Percentiles rank a stretch among this genome's conserved stretches.
phyloP scores from a whole-genome alignment of 768 basidiomycete species.

The Russula sp. region DNA sequence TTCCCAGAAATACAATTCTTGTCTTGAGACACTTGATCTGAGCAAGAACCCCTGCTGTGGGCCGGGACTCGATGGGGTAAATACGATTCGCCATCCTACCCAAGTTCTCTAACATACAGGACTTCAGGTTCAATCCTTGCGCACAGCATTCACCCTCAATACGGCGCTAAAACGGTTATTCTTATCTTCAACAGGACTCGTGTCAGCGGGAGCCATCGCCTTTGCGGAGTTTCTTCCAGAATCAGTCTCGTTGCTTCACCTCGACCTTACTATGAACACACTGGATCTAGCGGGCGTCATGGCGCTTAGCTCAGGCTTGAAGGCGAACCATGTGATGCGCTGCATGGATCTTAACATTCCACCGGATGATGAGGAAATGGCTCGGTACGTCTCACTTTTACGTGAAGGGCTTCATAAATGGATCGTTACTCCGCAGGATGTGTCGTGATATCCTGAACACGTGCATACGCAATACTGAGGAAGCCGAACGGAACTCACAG shows the following conservation, averaged over 20 bases:
- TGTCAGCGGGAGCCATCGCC: constrained; percentile 83
- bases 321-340: constrained; percentile 77
- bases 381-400: constrained; percentile 40
- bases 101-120: neutral
- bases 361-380: constrained; percentile 74
- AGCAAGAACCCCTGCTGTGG: constrained; percentile 92
- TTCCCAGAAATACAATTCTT: constrained; percentile 88
- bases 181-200: constrained; percentile 75
- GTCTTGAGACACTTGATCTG: constrained; percentile 89
- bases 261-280: constrained; percentile 81
- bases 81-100: constrained; percentile 27
- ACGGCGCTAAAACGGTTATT: constrained; percentile 88
- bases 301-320: constrained; percentile 83
- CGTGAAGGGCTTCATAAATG: neutral
- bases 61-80: constrained; percentile 82
- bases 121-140: constrained; percentile 72
- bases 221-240: constrained; percentile 96
- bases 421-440: constrained; percentile 39
- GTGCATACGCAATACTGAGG: constrained; percentile 92
- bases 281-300: constrained; percentile 89
- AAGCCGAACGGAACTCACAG: constrained; percentile 47
- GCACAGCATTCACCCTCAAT: constrained; percentile 91
- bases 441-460: constrained; percentile 85
- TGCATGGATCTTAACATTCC: constrained; percentile 94
- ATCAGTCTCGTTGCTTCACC: constrained; percentile 76